phyloP scores from a whole-genome alignment of 2,329 filamentous ascomycete species.

The Monilinia aucupariae region DNA sequence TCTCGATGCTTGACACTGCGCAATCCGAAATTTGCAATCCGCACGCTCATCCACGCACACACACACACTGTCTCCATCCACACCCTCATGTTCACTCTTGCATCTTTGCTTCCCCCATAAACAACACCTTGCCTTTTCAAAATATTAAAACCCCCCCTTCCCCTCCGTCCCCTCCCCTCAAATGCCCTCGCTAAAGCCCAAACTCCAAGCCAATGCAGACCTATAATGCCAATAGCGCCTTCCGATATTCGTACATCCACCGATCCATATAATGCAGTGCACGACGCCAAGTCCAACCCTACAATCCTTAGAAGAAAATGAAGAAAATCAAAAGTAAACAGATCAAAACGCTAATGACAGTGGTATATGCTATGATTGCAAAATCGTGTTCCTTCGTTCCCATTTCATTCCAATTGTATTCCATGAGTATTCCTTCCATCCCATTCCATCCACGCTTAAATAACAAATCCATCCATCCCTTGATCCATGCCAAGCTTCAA shows the following conservation, averaged over 20 bases:
- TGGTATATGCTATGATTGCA: constrained; percentile 18
- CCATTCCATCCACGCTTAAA: neutral
- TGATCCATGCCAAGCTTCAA: neutral
- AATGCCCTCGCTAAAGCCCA: neutral
- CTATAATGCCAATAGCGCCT: neutral
- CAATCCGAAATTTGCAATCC: neutral
- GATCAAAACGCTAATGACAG: constrained; percentile 19
- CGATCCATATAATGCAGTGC: neutral
- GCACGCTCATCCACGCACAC: neutral
- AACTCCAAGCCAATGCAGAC: neutral
- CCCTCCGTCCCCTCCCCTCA: no score
- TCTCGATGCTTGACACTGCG: neutral
- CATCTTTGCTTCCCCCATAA: no score
- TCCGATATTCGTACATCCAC: constrained; percentile 7
- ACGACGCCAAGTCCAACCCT: constrained; percentile 1
- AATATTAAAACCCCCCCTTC: neutral
- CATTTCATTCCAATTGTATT: constrained; percentile 1
- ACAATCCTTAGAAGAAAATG: neutral
- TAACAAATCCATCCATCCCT: neutral
- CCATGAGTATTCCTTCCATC: neutral
- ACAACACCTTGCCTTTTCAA: neutral
- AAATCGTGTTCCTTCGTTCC: constrained; percentile 4
- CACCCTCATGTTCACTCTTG: no score
- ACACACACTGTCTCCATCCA: no score
- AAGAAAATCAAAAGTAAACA: constrained; percentile 5